Percentiles rank a stretch among this genome's conserved stretches.
Evolutionary conservation across 495 filamentous ascomycete species (phyloP).

Genomic region (Penicillium crystallinum): DNA sequence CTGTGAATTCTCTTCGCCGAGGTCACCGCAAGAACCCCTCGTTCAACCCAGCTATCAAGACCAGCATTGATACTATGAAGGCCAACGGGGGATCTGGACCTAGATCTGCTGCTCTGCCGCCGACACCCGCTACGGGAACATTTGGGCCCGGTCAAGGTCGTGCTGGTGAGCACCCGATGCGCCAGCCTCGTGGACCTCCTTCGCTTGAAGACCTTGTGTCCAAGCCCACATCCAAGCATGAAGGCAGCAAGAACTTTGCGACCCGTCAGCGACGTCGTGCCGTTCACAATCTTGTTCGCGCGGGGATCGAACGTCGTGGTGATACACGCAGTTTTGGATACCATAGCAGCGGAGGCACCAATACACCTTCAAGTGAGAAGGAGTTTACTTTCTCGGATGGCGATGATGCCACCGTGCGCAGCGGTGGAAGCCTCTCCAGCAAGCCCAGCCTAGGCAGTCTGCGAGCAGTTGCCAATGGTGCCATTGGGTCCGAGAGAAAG

Average conservation of each 20-base stretch:
- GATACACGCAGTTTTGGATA: slow-evolving; percentile 55
- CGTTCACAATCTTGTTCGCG: slow-evolving; percentile 83
- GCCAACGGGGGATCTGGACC: slow-evolving; percentile 56
- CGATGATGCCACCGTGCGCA: slow-evolving; percentile 76
- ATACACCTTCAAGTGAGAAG: slow-evolving; percentile 84
- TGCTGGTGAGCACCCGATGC: slow-evolving; percentile 88
- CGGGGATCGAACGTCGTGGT: slow-evolving; percentile 78
- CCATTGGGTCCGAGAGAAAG: slow-evolving; percentile 80
- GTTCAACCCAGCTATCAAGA: slow-evolving; percentile 58
- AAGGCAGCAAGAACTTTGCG: slow-evolving; percentile 98
- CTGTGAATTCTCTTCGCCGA: slow-evolving; percentile 80
- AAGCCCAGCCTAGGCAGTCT: slow-evolving; percentile 75
- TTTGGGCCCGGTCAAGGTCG: slow-evolving; percentile 92
- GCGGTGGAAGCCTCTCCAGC: slow-evolving; percentile 76
- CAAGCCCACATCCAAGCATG: slow-evolving; percentile 88
- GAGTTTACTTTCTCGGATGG: slow-evolving; percentile 79
- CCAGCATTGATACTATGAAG: slow-evolving; percentile 54
- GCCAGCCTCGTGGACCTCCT: slow-evolving; percentile 90
- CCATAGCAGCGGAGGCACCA: slow-evolving; percentile 63
- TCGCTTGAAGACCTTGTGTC: slow-evolving; percentile 84
- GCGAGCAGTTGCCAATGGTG: slow-evolving; percentile 71
- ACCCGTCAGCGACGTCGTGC: slow-evolving; percentile 89
- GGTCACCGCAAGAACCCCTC: slow-evolving; percentile 90
- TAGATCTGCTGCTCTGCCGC: slow-evolving; percentile 71
- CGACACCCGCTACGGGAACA: slow-evolving; percentile 76